These are phyloP conservation scores for Uronychia setigera DNA, from an alignment of 73 alveolate genomes.

Conservation along the genomic window DNA sequence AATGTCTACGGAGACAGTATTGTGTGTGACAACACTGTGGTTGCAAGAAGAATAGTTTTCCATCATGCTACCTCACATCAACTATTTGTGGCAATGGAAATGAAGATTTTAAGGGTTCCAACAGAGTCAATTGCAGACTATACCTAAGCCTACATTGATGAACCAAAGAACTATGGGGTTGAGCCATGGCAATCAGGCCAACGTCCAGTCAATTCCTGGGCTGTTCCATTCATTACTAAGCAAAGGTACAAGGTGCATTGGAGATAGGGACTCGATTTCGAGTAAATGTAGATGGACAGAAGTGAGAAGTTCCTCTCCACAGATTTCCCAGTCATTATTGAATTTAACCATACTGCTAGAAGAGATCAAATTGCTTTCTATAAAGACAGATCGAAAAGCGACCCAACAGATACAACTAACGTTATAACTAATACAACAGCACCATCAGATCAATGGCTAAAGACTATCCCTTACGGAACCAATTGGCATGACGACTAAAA, in stretches of 20 bases:
- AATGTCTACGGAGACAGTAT: background rate
- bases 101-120: too few species aligned
- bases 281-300: conserved; percentile 3
- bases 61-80: too few species aligned
- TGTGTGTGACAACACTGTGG: background rate
- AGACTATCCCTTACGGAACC: background rate
- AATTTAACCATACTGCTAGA: conserved; percentile 6
- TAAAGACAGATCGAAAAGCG: background rate
- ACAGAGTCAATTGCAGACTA: too few species aligned
- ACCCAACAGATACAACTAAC: background rate
- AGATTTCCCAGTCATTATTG: background rate
- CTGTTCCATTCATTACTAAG: conserved; percentile 49
- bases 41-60: too few species aligned
- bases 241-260: conserved; percentile 54
- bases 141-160: background rate
- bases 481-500: background rate
- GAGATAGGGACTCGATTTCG: conserved; percentile 50
- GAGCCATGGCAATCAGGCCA: background rate
- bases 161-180: background rate
- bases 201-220: conserved; percentile 31
- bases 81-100: too few species aligned
- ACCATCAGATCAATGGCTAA: background rate
- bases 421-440: background rate
- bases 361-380: background rate
- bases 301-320: background rate